A percentile compares a stretch with the other conserved stretches of the same genome.
phyloP scores from a whole-genome alignment of 225 moss, liverwort and hornwort genomes.

The Rhytidiadelphus loreus region DNA sequence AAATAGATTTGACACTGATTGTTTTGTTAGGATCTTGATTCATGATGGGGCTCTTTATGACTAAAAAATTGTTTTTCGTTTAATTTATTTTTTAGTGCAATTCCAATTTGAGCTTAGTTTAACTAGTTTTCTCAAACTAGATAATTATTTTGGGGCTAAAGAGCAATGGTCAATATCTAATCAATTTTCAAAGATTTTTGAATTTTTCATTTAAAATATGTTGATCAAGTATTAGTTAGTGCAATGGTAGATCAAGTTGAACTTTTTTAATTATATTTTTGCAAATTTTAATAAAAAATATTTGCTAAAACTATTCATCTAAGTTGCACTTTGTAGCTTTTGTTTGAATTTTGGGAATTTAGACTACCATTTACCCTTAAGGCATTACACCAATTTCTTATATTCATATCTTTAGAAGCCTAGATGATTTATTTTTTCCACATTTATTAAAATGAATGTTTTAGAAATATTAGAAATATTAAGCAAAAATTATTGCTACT shows the following conservation, averaged over 20 bases:
- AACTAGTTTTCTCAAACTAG: too few species aligned
- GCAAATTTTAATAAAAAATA: neutral
- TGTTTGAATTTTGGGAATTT: rapidly evolving
- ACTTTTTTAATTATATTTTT: too few species aligned
- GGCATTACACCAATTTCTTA: too few species aligned
- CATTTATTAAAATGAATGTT: neutral
- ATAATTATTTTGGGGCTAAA: too few species aligned
- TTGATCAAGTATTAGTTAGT: neutral
- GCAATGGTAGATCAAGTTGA: neutral
- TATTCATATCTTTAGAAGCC: neutral
- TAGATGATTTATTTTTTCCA: neutral
- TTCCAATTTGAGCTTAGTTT: too few species aligned
- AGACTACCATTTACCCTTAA: neutral
- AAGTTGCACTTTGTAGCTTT: neutral
- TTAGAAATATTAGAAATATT: neutral
- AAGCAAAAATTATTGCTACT: neutral
- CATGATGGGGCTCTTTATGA: rapidly evolving
- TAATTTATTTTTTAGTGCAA: too few species aligned
- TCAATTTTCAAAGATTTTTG: too few species aligned
- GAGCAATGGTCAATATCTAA: too few species aligned
- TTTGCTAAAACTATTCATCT: neutral
- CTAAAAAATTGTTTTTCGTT: rapidly evolving
- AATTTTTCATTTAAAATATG: neutral
- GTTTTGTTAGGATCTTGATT: too few species aligned
- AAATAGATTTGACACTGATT: too few species aligned